Evolutionary conservation across 164 flowering plant species (phyloP).

Genomic region (Taxillus chinensis): DNA sequence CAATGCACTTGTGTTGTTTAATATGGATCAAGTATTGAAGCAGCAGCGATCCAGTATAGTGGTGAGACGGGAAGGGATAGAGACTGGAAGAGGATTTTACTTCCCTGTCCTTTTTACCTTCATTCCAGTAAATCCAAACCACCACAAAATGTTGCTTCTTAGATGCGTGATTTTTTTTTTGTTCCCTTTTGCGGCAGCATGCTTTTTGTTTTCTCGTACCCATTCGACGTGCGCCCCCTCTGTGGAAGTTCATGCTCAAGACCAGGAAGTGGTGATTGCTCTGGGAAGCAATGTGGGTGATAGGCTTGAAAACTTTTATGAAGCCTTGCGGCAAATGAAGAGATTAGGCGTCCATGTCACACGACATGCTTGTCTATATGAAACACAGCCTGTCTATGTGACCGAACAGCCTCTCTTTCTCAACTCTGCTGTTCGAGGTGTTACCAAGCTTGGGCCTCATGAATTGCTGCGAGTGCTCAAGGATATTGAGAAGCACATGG

Average conservation of each 20-base stretch:
- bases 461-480: conserved; percentile 60
- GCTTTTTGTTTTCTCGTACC: conserved; percentile 13
- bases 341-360: conserved; percentile 50
- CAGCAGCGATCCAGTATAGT: too few relatives aligned
- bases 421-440: conserved; percentile 82
- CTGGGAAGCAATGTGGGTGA: conserved; percentile 93
- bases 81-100: too few relatives aligned
- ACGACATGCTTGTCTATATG: conserved; percentile 81
- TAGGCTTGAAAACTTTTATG: conserved; percentile 55
- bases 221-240: conserved; percentile 26
- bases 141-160: neutral
- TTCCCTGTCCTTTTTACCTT: too few relatives aligned
- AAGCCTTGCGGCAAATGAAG: conserved; percentile 66
- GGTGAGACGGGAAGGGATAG: too few relatives aligned
- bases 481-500: conserved; percentile 75
- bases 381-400: conserved; percentile 87
- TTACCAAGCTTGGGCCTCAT: conserved; percentile 69
- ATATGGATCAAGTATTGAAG: too few relatives aligned
- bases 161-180: conserved; percentile 1
- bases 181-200: conserved; percentile 21
- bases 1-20: too few relatives aligned
- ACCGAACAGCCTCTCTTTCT: conserved; percentile 88
- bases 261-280: conserved; percentile 87
- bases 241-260: conserved; percentile 52
- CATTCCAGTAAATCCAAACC: too few relatives aligned